Evolutionary conservation across 306 rosid genomes (phyloP).

Genomic region (Echinosophora koreensis): DNA sequence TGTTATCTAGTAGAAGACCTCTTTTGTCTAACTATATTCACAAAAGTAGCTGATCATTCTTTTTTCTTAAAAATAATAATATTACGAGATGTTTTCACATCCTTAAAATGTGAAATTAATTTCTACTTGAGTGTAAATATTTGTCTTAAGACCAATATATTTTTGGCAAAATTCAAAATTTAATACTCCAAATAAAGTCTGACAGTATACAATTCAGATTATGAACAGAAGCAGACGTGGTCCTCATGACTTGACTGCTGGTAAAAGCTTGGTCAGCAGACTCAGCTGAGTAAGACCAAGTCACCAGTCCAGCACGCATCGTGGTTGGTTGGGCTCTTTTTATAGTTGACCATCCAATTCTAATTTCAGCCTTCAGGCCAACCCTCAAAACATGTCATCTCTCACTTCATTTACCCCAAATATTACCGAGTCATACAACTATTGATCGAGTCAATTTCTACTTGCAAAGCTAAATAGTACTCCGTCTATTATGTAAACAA

Average conservation of each 20-base stretch:
- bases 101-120: no score
- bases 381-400: no score
- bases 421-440: background rate
- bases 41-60: no score
- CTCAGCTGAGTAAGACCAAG: background rate
- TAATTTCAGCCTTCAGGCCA: no score
- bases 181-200: no score
- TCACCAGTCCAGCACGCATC: background rate
- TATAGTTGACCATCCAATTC: background rate
- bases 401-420: background rate
- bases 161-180: background rate
- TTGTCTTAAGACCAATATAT: no score
- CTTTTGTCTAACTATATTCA: no score
- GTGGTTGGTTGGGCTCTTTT: background rate
- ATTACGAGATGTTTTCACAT: no score
- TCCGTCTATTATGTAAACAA: no score
- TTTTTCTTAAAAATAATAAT: no score
- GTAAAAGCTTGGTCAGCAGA: constrained; percentile 2
- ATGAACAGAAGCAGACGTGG: background rate
- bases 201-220: background rate
- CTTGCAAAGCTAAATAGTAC: background rate
- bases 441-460: background rate
- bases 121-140: no score
- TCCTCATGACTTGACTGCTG: background rate
- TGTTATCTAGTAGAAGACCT: no score